These are phyloP conservation scores for Leccinum boreale DNA, from an alignment of 768 basidiomycete genomes.

Conservation along the genomic window DNA sequence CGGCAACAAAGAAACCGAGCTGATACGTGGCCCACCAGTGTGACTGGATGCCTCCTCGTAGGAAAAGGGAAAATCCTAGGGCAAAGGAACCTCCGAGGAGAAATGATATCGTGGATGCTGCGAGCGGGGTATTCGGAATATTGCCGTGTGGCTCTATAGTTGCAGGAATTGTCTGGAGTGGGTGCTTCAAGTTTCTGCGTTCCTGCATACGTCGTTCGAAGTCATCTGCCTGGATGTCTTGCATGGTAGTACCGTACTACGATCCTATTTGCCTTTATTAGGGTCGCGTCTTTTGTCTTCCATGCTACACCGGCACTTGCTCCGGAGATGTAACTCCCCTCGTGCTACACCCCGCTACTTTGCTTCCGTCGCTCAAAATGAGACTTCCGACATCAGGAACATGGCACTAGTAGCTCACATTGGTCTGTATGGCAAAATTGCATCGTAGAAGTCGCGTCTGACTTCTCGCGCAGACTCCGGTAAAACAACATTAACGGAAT, in stretches of 20 bases:
- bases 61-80: constrained; percentile 51
- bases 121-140: constrained; percentile 89
- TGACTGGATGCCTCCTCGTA: constrained; percentile 40
- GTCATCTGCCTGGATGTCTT: constrained; percentile 28
- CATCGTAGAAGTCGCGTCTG: background rate
- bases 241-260: constrained; percentile 22
- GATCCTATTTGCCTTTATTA: constrained; percentile 17
- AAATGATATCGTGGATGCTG: constrained; percentile 76
- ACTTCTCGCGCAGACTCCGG: constrained; percentile 62
- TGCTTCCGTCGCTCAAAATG: constrained; percentile 25
- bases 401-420: constrained; percentile 90
- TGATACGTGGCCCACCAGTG: constrained; percentile 70
- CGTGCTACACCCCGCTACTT: constrained; percentile 15
- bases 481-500: constrained; percentile 87
- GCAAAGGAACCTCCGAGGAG: constrained; percentile 73
- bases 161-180: constrained; percentile 56
- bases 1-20: constrained; percentile 78
- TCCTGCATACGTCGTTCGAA: constrained; percentile 46
- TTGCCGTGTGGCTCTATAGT: constrained; percentile 40
- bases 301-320: constrained; percentile 19
- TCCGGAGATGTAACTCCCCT: constrained; percentile 11
- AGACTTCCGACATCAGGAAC: constrained; percentile 54
- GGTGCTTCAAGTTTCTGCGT: constrained; percentile 32
- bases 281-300: background rate
- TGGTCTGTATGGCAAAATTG: constrained; percentile 41